Evolutionary conservation across 139 green algal species (phyloP), one percentile per base, ranked within the genome.

Genomic region (Volvox africanus): DNA sequence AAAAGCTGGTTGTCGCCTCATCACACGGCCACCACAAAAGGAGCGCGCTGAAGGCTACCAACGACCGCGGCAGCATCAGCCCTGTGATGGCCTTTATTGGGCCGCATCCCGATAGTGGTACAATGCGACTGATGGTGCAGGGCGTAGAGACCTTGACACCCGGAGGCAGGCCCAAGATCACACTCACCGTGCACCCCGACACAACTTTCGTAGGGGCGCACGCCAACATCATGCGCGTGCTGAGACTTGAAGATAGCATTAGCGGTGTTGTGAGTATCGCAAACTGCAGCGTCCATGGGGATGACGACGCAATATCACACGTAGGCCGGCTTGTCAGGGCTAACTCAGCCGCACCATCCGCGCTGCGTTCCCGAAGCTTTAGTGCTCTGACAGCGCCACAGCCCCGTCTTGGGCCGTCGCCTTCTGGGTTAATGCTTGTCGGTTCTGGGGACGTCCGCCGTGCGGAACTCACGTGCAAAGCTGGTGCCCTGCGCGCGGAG

Each of bases 51-150:
- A 91, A 91, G 88, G 67, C 50, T 35, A 73, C 28, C 44, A 44
- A 28, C 50, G 50, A 73, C 30, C 71, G 65, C n/a, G 80, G 79
- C 80, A 21, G 22, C 61, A 69, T 91, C 61, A 80, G 61, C 76
- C 76, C 87, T 18, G 35, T 71, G 19, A 71, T 88, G 61, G 80
- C 86, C 2, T 93, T 93, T 78, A 65, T 84, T 1, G 91, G 86
- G 0, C 67, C 71, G 28, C 91, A 93, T 68, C 86, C 91, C 12
- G 86, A 92, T 68, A 86, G 26, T 1, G 91, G 91, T 69, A 93
- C 77, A 79, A 91, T 92, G 88, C 88, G 88, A 28, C 68, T 92
- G 16, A 69, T 92, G 14, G 33, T 88, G 80, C 88, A 90, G 86
- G 86, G 85, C 17, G 85, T 89, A 19, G n/a, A 82, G 36, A 77